A percentile compares a stretch with the other conserved stretches of the same genome.
phyloP scores from a whole-genome alignment of 768 basidiomycete species.

The Floccularia luteovirens region DNA sequence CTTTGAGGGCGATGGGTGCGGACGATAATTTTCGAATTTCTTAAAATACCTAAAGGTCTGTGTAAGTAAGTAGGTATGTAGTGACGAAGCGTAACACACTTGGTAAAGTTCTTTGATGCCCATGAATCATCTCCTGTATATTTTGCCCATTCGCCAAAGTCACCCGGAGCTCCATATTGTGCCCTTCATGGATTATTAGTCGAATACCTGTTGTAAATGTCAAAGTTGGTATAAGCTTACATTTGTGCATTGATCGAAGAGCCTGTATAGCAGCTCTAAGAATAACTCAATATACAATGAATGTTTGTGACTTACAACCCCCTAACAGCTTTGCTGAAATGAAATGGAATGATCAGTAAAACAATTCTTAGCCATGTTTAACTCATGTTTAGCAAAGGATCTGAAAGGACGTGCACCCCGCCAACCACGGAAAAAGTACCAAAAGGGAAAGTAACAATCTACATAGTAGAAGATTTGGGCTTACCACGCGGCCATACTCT shows the following conservation, averaged over 20 bases:
- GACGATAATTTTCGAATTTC: constrained; percentile 58
- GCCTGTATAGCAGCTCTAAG: constrained; percentile 23
- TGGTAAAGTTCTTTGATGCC: constrained; percentile 48
- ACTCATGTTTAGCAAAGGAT: no score
- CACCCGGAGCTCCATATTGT: constrained; percentile 62
- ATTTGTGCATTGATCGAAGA: constrained; percentile 62
- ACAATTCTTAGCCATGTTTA: no score
- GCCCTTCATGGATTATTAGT: constrained; percentile 24
- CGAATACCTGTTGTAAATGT: background rate
- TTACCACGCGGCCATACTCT: constrained; percentile 61
- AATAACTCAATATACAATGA: background rate
- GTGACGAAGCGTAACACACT: constrained; percentile 8
- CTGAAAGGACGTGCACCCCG: no score
- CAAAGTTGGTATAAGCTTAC: constrained; percentile 12
- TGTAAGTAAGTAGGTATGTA: no score
- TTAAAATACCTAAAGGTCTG: constrained; percentile 64
- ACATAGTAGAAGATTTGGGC: constrained; percentile 2
- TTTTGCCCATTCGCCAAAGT: constrained; percentile 62
- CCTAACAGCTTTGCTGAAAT: constrained; percentile 65
- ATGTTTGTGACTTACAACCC: constrained; percentile 42
- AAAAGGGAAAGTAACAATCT: no score
- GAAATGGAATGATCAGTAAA: no score
- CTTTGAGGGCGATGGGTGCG: constrained; percentile 38
- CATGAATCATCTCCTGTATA: constrained; percentile 51
- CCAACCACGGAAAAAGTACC: no score